phyloP scores from a whole-genome alignment of 176 grass and related monocot genomes.

The Tillandsia leiboldiana region DNA sequence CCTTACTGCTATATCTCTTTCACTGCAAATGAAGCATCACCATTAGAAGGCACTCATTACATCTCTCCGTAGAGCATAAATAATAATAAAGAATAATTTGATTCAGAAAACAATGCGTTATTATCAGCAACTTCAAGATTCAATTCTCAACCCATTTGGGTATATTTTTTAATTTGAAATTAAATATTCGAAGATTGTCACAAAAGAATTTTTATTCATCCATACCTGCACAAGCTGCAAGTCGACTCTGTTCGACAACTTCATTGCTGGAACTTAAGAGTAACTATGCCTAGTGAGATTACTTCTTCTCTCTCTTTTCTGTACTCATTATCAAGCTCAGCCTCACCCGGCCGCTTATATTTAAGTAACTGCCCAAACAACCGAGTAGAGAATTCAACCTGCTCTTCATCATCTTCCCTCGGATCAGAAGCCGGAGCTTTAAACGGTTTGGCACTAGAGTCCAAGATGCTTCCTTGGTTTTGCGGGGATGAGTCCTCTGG shows the following conservation, averaged over 20 bases:
- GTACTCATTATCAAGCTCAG: not conserved
- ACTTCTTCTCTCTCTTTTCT: not conserved
- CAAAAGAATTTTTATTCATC: not conserved
- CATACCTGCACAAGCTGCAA: not conserved
- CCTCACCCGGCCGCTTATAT: not conserved
- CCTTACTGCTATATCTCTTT: too few relatives aligned
- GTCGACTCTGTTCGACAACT: not conserved
- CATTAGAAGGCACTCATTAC: too few relatives aligned
- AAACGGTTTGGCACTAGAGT: not conserved
- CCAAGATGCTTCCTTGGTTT: not conserved
- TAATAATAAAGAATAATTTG: too few relatives aligned
- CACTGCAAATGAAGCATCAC: too few relatives aligned
- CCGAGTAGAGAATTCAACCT: not conserved
- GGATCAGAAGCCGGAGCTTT: not conserved
- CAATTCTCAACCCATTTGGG: too few relatives aligned
- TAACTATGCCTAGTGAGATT: not conserved
- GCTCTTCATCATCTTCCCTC: too few relatives aligned
- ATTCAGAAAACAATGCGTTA: too few relatives aligned
- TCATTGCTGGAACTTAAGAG: not conserved
- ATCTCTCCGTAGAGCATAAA: too few relatives aligned
- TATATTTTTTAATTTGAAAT: not conserved
- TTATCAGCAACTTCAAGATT: too few relatives aligned
- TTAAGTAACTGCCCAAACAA: not conserved
- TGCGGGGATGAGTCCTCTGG: not conserved
- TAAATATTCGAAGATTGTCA: not conserved